Base-by-base conservation (phyloP, 208 protist genomes). In the Strigomonas galati region DNA sequence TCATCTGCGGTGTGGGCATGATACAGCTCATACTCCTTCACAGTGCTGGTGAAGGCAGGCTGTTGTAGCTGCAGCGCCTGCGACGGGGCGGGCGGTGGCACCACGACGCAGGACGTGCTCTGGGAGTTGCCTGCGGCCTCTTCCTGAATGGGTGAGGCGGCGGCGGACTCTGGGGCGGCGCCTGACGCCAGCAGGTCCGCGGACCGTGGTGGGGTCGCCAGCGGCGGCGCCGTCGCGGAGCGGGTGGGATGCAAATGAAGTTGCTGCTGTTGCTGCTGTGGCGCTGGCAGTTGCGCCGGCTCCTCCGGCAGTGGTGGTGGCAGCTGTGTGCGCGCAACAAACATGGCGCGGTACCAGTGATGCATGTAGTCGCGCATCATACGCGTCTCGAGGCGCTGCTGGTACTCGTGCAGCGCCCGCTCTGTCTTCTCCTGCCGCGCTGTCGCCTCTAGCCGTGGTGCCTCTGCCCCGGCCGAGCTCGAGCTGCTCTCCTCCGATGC, bases 331-430 rank as follows among this genome's bases (percentile, higher is more conserved):
- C 55, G 55, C n/a, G 55, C 23, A 4, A 76, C 48, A 77, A 85
- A 81, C 74, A 85, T 79, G 12, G 63, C 27, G 46, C 67, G 67
- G 65, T 77, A 85, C 79, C 79, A 85, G 44, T 67, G 62, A 48
- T 76, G 79, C 4, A 85, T 37, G 48, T 67, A 85, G 7, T 37
- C 4, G 48, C 78, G 71, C 57, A 85, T 15, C 28, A 71, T 23
- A 6, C 46, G 21, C 12, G 52, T n/a, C 54, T 78, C 71, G 40
- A 67, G 73, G 26, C 62, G 62, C 61, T 1, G 4, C 58, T 28
- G 24, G 52, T 56, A 27, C 52, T 9, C 27, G 9, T 48, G 44
- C 44, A 63, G 27, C 24, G 35, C 44, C 30, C 15, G 21, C 30
- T 32, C 28, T 17, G 14, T 28, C 35, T 17, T 51, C 57, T 62